These are phyloP conservation scores for Carex myosuroides DNA, from an alignment of 176 grass and related monocot species.

Conservation along the genomic window DNA sequence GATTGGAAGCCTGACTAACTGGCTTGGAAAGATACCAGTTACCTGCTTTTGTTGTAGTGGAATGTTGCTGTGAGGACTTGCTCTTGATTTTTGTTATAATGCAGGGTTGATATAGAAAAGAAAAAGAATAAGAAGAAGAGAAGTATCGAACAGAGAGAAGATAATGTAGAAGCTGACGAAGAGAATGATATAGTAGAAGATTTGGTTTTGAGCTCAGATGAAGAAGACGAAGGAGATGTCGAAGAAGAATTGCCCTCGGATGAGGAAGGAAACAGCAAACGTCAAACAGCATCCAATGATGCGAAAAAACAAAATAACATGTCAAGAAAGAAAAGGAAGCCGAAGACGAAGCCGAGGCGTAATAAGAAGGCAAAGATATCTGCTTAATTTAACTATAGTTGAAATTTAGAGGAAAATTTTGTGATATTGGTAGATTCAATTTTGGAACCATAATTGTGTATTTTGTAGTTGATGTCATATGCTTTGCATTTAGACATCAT, in stretches of 20 bases:
- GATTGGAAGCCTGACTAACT: background rate
- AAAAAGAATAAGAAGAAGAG: conserved; percentile 70
- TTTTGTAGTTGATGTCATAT: no score
- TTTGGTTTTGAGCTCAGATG: conserved; percentile 80
- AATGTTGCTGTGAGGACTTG: conserved; percentile 8
- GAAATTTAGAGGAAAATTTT: background rate
- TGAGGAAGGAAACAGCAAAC: conserved; percentile 44
- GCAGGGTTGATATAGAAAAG: conserved; percentile 39
- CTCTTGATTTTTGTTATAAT: background rate
- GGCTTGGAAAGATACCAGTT: background rate
- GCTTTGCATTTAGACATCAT: background rate
- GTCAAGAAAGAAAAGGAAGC: conserved; percentile 40
- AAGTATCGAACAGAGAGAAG: conserved; percentile 40
- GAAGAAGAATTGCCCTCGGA: conserved; percentile 28
- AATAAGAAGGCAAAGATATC: conserved; percentile 48
- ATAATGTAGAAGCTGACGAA: conserved; percentile 26
- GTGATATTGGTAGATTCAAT: background rate
- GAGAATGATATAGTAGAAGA: conserved; percentile 85
- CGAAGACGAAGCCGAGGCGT: conserved; percentile 33
- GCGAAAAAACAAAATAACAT: conserved; percentile 37
- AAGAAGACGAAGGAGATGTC: conserved; percentile 34
- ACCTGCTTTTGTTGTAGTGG: conserved; percentile 1
- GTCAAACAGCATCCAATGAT: conserved; percentile 30
- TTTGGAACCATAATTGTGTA: background rate
- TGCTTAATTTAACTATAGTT: background rate